Evolutionary conservation across 1,139 yeast species (phyloP).

Genomic region (Pichia sp.): DNA sequence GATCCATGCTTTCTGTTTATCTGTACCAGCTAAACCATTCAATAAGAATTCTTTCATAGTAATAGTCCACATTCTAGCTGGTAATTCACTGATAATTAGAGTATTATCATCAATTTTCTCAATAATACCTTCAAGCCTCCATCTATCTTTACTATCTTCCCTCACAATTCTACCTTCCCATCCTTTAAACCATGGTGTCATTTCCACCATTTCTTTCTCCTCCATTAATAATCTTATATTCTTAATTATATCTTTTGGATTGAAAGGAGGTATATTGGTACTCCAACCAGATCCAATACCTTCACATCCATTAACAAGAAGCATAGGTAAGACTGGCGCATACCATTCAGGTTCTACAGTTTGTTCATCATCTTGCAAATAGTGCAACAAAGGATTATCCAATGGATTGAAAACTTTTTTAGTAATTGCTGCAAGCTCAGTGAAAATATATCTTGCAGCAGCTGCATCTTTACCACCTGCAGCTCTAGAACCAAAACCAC

Average conservation of each 20-base stretch:
- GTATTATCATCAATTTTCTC: constrained; percentile 77
- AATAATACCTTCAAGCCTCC: constrained; percentile 68
- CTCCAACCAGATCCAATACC: constrained; percentile 99
- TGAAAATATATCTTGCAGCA: constrained; percentile 95
- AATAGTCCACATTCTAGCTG: constrained; percentile 89
- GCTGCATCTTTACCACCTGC: constrained; percentile 98
- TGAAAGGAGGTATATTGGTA: constrained; percentile 82
- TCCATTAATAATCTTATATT: constrained; percentile 70
- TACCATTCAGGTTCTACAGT: constrained; percentile 97
- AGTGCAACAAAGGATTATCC: constrained; percentile 72
- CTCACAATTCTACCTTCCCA: constrained; percentile 83
- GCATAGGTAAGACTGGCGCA: constrained; percentile 85
- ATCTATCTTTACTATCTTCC: constrained; percentile 52
- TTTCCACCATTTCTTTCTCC: constrained; percentile 60
- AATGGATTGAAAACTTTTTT: constrained; percentile 67
- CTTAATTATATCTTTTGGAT: constrained; percentile 74
- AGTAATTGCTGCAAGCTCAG: constrained; percentile 74
- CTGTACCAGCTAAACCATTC: constrained; percentile 66
- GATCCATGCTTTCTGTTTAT: constrained; percentile 73
- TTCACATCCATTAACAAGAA: constrained; percentile 90
- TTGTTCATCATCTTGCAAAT: constrained; percentile 87
- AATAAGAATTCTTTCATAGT: constrained; percentile 79
- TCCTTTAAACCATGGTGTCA: constrained; percentile 94
- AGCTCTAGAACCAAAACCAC: constrained; percentile 95
- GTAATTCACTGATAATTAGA: constrained; percentile 85